Percentiles rank a stretch among this genome's conserved stretches.
Evolutionary conservation across 495 filamentous ascomycete species (phyloP).

Genomic region (Talaromyces ruber): DNA sequence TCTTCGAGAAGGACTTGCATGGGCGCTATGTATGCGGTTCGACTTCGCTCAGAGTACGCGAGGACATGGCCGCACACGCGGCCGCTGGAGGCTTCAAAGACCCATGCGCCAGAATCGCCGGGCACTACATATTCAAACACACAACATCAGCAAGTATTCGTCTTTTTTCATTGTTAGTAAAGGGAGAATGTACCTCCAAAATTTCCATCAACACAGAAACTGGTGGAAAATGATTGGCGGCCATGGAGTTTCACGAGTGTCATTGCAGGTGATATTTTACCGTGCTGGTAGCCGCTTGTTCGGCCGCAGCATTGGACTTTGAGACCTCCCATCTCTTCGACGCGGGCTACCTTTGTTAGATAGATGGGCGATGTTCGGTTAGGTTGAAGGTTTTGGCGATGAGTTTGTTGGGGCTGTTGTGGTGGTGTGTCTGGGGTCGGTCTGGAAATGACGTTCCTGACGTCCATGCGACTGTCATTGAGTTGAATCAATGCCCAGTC

Average conservation of each 20-base stretch:
- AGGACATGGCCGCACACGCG: conserved; percentile 83
- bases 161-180: background rate
- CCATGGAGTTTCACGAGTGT: conserved; percentile 75
- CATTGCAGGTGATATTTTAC: conserved; percentile 65
- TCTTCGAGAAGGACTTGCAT: conserved; percentile 88
- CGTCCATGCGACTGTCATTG: conserved; percentile 57
- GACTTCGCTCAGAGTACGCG: conserved; percentile 69
- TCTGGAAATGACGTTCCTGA: conserved; percentile 52
- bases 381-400: conserved; percentile 8
- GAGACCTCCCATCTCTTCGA: conserved; percentile 56
- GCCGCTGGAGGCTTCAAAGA: conserved; percentile 74
- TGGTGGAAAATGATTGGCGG: conserved; percentile 68
- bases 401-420: background rate
- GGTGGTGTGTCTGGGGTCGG: conserved; percentile 22
- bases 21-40: conserved; percentile 80
- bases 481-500: conserved; percentile 94
- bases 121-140: conserved; percentile 43
- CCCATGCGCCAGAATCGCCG: conserved; percentile 90
- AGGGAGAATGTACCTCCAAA: conserved; percentile 49
- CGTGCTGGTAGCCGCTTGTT: conserved; percentile 74
- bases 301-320: conserved; percentile 86
- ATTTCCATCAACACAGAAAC: conserved; percentile 68
- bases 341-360: conserved; percentile 32
- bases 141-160: conserved; percentile 1
- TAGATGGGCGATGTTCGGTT: conserved; percentile 23